phyloP scores from a whole-genome alignment of 352 stramenopile species.

The Globisporangium camurandrum region DNA sequence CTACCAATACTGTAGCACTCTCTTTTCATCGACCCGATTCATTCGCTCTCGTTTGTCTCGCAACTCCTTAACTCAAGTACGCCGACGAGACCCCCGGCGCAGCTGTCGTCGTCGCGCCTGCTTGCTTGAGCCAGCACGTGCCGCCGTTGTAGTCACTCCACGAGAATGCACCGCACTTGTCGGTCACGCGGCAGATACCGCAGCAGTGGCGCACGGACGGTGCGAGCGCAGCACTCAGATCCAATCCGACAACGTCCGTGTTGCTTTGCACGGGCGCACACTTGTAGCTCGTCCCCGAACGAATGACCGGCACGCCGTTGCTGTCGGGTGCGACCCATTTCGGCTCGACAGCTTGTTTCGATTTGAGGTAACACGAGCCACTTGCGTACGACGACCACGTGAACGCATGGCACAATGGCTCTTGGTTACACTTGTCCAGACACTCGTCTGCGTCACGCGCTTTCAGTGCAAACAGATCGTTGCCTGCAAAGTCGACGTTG shows the following conservation, averaged over 20 bases:
- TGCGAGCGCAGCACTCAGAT: background rate
- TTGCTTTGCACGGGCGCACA: constrained; percentile 2
- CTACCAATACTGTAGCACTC: too few species aligned
- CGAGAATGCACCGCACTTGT: constrained; percentile 4
- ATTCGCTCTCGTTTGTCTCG: too few species aligned
- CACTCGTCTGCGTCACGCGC: constrained; percentile 8
- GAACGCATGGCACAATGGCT: constrained; percentile 29
- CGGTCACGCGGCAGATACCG: constrained; percentile 4
- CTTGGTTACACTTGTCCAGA: constrained; percentile 18
- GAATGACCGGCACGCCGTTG: constrained; percentile 1
- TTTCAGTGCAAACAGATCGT: constrained; percentile 11
- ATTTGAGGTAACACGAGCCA: constrained; percentile 53
- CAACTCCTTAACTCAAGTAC: background rate
- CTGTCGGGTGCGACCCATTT: background rate
- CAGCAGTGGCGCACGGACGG: constrained; percentile 3
- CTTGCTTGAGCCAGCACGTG: constrained; percentile 48
- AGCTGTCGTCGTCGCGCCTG: background rate
- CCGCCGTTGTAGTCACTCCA: constrained; percentile 26
- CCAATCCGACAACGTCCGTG: background rate
- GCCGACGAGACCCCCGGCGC: background rate
- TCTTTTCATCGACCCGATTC: too few species aligned
- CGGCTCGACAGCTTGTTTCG: background rate
- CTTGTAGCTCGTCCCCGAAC: constrained; percentile 6
- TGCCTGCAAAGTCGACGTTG: constrained; percentile 18
- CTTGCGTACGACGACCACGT: constrained; percentile 34